These are phyloP conservation scores for Exserohilum turcica DNA, from an alignment of 2,329 filamentous ascomycete genomes.

Conservation along the genomic window DNA sequence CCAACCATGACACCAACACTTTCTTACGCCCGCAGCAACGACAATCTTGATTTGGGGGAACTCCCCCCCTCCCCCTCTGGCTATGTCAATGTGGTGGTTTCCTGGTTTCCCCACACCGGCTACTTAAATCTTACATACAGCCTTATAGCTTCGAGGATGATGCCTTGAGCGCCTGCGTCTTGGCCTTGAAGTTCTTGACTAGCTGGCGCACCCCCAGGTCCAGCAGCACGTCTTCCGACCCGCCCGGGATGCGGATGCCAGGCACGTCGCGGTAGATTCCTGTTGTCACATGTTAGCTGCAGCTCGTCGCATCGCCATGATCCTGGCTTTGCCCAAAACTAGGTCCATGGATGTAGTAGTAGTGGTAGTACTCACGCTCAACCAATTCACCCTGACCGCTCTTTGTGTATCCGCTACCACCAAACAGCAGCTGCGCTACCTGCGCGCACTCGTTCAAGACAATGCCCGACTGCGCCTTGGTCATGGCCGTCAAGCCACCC, in stretches of 20 bases:
- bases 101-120: no score
- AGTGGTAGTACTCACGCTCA: conserved; percentile 64
- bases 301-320: not conserved
- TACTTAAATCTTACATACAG: not conserved
- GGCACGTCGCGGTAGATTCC: conserved; percentile 69
- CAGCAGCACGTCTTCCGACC: conserved; percentile 74
- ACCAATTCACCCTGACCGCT: conserved; percentile 72
- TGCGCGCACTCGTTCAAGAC: conserved; percentile 74
- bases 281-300: conserved; percentile 33
- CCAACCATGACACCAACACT: no score
- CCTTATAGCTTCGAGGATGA: conserved; percentile 53
- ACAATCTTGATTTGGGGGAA: no score
- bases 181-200: conserved; percentile 69
- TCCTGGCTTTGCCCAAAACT: no score
- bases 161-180: conserved; percentile 56
- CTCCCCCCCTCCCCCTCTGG: no score
- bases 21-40: no score
- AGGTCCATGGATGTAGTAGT: no score
- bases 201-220: conserved; percentile 72
- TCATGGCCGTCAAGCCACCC: conserved; percentile 72
- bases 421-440: conserved; percentile 72
- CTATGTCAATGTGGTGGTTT: no score
- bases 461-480: conserved; percentile 74
- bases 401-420: conserved; percentile 73
- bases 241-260: conserved; percentile 66